These are phyloP conservation scores for Edaphochlamys debaryana DNA, from an alignment of 139 green algal genomes.

Conservation along the genomic window DNA sequence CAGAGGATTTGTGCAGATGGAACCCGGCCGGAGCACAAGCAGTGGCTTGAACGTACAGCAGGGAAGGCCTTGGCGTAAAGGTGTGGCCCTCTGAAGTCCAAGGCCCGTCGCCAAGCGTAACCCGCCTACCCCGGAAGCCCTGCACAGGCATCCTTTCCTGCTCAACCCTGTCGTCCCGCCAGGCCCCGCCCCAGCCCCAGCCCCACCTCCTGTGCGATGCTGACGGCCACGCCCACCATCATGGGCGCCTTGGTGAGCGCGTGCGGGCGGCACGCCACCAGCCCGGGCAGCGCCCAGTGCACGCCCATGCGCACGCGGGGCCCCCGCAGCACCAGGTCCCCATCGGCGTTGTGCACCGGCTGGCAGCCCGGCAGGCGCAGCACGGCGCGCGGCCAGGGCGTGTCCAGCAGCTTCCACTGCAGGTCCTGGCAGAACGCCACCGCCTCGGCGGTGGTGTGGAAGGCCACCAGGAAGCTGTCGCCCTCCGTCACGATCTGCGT, in stretches of 20 bases:
- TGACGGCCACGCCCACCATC: conserved; percentile 78
- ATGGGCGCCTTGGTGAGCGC: conserved; percentile 77
- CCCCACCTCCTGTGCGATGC: conserved; percentile 70
- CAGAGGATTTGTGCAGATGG: neutral
- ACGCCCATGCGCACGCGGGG: conserved; percentile 88
- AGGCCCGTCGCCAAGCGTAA: too few species aligned
- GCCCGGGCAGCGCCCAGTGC: conserved; percentile 82
- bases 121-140: too few species aligned
- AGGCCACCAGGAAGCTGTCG: conserved; percentile 83
- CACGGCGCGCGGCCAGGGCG: conserved; percentile 72
- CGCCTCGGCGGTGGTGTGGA: conserved; percentile 61
- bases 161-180: too few species aligned
- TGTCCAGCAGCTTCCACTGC: conserved; percentile 69
- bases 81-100: too few species aligned
- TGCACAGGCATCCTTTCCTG: too few species aligned
- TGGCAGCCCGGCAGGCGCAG: conserved; percentile 74
- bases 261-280: conserved; percentile 76
- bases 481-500: conserved; percentile 41
- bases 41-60: too few species aligned
- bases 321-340: conserved; percentile 49
- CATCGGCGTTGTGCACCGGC: conserved; percentile 48
- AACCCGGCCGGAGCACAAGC: too few species aligned
- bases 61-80: too few species aligned
- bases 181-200: too few species aligned
- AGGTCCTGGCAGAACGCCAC: conserved; percentile 75